Base-by-base conservation (phyloP, 176 grass and related monocot species). In the Oryza nivara region DNA sequence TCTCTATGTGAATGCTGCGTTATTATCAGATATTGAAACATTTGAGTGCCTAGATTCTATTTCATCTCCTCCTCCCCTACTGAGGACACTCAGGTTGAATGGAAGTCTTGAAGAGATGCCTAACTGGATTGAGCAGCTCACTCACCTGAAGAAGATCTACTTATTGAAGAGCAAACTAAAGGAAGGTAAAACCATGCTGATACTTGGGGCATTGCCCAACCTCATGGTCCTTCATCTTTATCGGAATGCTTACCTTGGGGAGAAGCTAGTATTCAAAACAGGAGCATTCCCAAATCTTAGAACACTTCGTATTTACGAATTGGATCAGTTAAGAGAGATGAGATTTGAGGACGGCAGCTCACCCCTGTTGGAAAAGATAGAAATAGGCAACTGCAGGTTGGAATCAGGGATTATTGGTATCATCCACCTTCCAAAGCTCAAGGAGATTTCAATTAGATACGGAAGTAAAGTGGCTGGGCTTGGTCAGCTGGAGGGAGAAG, bases 281-380 rank as follows among this genome's bases (percentile, higher is more conserved):
- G 68, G 35, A 43, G 16, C 68, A 41, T 70, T 70, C 35, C 68
- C 13, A 10, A 40, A n/a, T 3, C 68, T 70, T 3, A 35, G 12
- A 68, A 15, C 5, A 68, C 13, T 68, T 34, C 0, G 0, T 0
- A 54, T 19, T 16, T 1, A 7, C 13, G 0, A 7, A 0, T 16
- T 17, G 51, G 51, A 54, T 19, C 13, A 54, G 15, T 16, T 19
- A 54, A 54, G 51, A 54, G 51, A 54, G 16, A 15, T 54, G 0
- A 54, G 51, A 17, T 54, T 54, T 19, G 51, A 54, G 51, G 51
- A 19, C 0, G 51, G 16, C 51, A 54, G 51, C 51, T 54, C 51
- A 0, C 51, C 51, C 16, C 16, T 1, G 16, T 54, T 54, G 16
- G 15, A 54, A 54, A 19, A 17, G 16, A 17, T 54, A 19, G 16